Base-by-base conservation (phyloP, 352 stramenopile species). In the Globisporangium rhizosaccharum region DNA sequence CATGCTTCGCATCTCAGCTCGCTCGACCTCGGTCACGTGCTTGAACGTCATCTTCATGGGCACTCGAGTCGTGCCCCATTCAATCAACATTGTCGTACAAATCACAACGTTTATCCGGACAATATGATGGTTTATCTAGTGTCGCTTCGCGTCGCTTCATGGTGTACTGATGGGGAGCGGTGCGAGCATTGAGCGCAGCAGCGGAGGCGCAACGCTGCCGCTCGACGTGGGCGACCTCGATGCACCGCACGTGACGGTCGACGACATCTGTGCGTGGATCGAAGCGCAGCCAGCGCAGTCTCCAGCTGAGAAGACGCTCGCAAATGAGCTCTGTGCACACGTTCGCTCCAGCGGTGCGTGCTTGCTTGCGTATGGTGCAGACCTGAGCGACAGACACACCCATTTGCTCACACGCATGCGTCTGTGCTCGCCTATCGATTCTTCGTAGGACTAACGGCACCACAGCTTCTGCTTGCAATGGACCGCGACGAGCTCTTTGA, bases 201-300 rank as follows among this genome's bases (percentile, higher is more conserved):
- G 33, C 26, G 53, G 7, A 51, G 66, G 8, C 14, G 62, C 12
- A 25, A 60, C 37, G 18, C 52, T 48, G 63, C 45, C 45, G 15
- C 48, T 61, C 14, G 46, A 37, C 1, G n/a, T 23, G 7, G 9
- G 15, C 0, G 44, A 48, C 44, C 23, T 63, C 7, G 52, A 65
- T 20, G 45, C 46, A 14, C 51, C 66, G 6, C 56, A 70, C 1
- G 36, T 72, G 10, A 67, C 61, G 15, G 12, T 77, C 14, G 58
- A 70, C 20, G 57, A 65, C 6, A 41, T 77, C n/a, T 77, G 63
- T 36, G 8, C 33, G n/a, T 77, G 70, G 70, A 59, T 77, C 42
- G 28, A 59, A n/a, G 41, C 51, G n/a, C 66, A 77, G 37, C 12
- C 48, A 26, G 18, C 28, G 3, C 11, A 23, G 15, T 59, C 44